Conservation (phyloP, 176 grass and related monocot genomes). For the Zizania latifolia region DNA sequence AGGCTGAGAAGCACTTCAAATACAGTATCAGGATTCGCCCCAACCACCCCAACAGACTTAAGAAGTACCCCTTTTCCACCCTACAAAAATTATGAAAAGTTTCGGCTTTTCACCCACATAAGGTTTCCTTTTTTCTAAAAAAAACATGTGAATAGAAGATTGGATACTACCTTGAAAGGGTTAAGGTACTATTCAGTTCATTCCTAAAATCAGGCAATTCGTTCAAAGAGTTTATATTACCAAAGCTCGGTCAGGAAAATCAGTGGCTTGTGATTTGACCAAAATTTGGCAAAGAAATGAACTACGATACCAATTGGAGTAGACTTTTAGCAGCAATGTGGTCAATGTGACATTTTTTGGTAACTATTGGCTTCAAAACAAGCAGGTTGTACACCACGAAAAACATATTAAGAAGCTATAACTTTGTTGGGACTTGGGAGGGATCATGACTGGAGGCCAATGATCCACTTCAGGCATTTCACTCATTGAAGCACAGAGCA, state of each 20-base stretch:
- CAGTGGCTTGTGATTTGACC: background rate
- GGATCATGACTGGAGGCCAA: background rate
- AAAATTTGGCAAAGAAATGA: background rate
- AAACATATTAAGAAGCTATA: background rate
- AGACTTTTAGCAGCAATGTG: background rate
- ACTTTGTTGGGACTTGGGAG: background rate
- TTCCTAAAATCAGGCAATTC: background rate
- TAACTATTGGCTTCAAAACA: background rate
- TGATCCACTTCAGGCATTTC: constrained; percentile 9
- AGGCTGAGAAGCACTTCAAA: constrained; percentile 65
- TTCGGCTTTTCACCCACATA: background rate
- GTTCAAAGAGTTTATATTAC: background rate
- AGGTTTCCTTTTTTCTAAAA: background rate
- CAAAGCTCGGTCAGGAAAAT: background rate
- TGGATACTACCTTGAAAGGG: background rate
- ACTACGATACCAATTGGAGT: background rate
- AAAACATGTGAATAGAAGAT: background rate
- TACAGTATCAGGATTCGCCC: constrained; percentile 69
- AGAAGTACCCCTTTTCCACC: constrained; percentile 58
- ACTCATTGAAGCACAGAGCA: background rate
- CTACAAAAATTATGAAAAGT: constrained; percentile 27
- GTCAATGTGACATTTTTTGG: background rate
- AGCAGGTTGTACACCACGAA: background rate
- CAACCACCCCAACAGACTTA: constrained; percentile 78
- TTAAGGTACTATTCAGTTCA: background rate